These are phyloP conservation scores for Martiniozyma asiatica DNA, from an alignment of 1,139 yeast species.

Conservation along the genomic window DNA sequence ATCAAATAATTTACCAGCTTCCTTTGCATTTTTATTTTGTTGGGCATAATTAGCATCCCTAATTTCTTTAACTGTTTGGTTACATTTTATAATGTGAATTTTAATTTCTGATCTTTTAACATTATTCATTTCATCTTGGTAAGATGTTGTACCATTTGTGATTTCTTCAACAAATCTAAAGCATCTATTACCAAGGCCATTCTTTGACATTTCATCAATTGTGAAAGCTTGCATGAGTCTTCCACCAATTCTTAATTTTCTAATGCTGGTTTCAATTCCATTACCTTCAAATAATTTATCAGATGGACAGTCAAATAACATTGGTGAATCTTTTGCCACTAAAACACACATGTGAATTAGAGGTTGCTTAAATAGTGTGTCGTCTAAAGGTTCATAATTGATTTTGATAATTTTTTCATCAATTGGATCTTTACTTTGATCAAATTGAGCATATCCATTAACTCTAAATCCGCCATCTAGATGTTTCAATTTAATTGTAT, in stretches of 20 bases:
- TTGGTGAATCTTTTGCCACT: conserved; percentile 67
- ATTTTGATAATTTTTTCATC: conserved; percentile 26
- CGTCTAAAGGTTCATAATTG: conserved; percentile 44
- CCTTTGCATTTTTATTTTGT: conserved; percentile 62
- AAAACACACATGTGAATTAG: conserved; percentile 74
- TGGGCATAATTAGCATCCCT: conserved; percentile 77
- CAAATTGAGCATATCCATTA: conserved; percentile 21
- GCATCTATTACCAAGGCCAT: conserved; percentile 70
- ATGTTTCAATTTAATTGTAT: conserved; percentile 27
- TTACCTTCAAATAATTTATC: conserved; percentile 51
- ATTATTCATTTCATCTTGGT: conserved; percentile 25
- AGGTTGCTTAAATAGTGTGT: conserved; percentile 34
- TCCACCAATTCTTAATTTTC: conserved; percentile 73
- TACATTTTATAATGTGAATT: conserved; percentile 60
- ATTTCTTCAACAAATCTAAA: conserved; percentile 71
- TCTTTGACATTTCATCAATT: conserved; percentile 75
- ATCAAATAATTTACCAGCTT: conserved; percentile 64
- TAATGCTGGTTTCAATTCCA: conserved; percentile 61
- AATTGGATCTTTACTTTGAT: conserved; percentile 21
- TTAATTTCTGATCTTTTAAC: conserved; percentile 52
- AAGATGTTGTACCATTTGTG: conserved; percentile 36
- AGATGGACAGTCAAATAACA: conserved; percentile 60
- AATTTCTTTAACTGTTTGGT: conserved; percentile 56
- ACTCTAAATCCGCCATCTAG: conserved; percentile 15
- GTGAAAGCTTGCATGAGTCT: conserved; percentile 90